Percentiles rank a stretch among this genome's conserved stretches.
These are phyloP conservation scores for Metschnikowia dekortorum DNA, from an alignment of 805 yeast species.

Conservation along the genomic window DNA sequence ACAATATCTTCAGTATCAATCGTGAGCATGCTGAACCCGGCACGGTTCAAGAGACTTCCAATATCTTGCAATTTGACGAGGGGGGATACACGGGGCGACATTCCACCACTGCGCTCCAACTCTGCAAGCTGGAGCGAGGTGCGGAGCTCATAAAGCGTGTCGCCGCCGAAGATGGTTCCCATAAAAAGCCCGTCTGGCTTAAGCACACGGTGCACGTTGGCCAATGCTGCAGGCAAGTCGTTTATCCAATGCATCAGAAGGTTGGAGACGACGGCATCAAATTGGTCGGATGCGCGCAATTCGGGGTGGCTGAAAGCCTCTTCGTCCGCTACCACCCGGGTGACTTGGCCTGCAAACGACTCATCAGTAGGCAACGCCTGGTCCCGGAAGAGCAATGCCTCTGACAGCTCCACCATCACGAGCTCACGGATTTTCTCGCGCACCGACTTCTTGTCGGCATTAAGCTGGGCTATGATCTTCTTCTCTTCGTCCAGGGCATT, in stretches of 20 bases:
- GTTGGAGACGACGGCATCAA: constrained; percentile 71
- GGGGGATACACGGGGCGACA: constrained; percentile 79
- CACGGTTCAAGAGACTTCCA: constrained; percentile 66
- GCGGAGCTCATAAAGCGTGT: constrained; percentile 76
- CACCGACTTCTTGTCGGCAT: constrained; percentile 51
- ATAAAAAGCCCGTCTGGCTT: constrained; percentile 79
- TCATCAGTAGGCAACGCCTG: constrained; percentile 36
- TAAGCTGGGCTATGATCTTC: constrained; percentile 38
- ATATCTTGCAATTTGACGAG: constrained; percentile 74
- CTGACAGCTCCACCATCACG: constrained; percentile 64
- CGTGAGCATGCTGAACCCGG: constrained; percentile 76
- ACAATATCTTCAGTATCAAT: constrained; percentile 80
- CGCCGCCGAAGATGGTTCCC: constrained; percentile 81
- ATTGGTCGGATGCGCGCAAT: constrained; percentile 36
- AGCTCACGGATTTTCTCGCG: constrained; percentile 48
- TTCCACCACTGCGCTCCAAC: constrained; percentile 71
- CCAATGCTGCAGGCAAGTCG: constrained; percentile 66
- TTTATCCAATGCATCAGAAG: constrained; percentile 81
- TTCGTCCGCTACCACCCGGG: constrained; percentile 61
- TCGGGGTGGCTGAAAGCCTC: constrained; percentile 49
- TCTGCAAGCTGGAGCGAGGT: constrained; percentile 81
- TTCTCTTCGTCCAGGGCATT: constrained; percentile 30
- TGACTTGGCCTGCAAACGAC: constrained; percentile 39
- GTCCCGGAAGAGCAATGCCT: constrained; percentile 51
- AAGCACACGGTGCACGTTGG: constrained; percentile 51